Evolutionary conservation across 192 early-diverging fungal species (phyloP).

Genomic region (Geranomyces variabilis): DNA sequence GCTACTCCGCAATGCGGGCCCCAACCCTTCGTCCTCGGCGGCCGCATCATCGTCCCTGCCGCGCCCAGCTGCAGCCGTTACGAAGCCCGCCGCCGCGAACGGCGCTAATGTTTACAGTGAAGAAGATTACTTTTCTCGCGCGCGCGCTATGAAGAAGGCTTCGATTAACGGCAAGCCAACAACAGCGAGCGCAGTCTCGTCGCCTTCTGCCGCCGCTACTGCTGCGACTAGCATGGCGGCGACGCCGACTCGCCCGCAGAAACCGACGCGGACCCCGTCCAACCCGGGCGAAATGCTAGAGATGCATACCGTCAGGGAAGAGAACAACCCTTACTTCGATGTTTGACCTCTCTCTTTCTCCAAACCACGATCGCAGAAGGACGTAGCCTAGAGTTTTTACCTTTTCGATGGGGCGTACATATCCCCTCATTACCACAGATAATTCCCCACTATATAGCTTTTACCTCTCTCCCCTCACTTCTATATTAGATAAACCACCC

Average conservation of each 20-base stretch:
- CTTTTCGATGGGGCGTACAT: too few species aligned
- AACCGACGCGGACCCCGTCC: not conserved
- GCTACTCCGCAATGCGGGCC: not conserved
- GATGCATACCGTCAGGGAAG: not conserved
- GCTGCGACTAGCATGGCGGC: too few species aligned
- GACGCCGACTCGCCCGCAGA: not conserved
- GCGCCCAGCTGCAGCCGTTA: not conserved
- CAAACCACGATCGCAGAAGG: too few species aligned
- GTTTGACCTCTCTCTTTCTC: too few species aligned
- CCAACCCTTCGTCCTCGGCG: not conserved
- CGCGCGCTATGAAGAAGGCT: not conserved
- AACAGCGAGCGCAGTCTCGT: not conserved
- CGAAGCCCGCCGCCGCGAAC: not conserved
- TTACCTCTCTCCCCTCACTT: too few species aligned
- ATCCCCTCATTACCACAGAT: too few species aligned
- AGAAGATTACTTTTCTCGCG: constrained; percentile 16
- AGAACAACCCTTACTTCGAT: constrained; percentile 6
- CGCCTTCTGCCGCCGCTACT: not conserved
- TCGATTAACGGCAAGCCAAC: not conserved
- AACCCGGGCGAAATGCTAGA: not conserved
- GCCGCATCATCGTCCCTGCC: not conserved
- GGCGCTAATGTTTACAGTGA: not conserved
- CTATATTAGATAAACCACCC: too few species aligned
- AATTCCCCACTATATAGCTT: too few species aligned
- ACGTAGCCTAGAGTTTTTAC: too few species aligned